A percentile compares a stretch with the other conserved stretches of the same genome.
These are phyloP conservation scores for Neurospora sp. DNA, from an alignment of 2,329 filamentous ascomycete genomes.

Conservation along the genomic window DNA sequence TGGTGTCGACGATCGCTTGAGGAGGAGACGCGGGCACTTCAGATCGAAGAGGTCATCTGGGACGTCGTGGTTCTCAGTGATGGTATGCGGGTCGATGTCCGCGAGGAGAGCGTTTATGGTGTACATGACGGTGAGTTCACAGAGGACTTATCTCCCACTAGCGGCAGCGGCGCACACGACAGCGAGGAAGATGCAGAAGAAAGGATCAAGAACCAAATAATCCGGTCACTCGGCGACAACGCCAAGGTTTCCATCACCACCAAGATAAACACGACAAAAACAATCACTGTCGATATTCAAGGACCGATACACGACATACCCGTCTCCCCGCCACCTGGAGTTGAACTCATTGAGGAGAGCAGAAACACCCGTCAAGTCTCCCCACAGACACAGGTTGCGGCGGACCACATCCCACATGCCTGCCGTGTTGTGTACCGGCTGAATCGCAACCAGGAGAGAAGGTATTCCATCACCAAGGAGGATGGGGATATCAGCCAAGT, in stretches of 20 bases:
- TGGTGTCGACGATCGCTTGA: slow-evolving; percentile 43
- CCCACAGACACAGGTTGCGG: slow-evolving; percentile 4
- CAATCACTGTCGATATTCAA: slow-evolving; percentile 53
- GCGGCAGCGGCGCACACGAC: slow-evolving; percentile 15
- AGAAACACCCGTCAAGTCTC: slow-evolving; percentile 5
- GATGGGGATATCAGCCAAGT: slow-evolving; percentile 16
- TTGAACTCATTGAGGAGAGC: slow-evolving; percentile 48
- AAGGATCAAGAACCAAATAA: slow-evolving; percentile 43
- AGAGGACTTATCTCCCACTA: slow-evolving; percentile 1
- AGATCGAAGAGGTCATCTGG: slow-evolving; percentile 51
- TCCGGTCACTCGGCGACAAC: slow-evolving; percentile 43
- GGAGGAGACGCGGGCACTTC: slow-evolving; percentile 36
- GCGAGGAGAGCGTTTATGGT: slow-evolving; percentile 28
- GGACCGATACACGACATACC: slow-evolving; percentile 41
- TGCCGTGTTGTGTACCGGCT: slow-evolving; percentile 49
- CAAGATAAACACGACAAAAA: slow-evolving; percentile 50
- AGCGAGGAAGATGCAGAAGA: slow-evolving; percentile 27
- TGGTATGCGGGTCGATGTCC: slow-evolving; percentile 47
- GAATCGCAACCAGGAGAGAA: slow-evolving; percentile 40
- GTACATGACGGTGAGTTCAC: slow-evolving; percentile 20
- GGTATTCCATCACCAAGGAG: slow-evolving; percentile 24
- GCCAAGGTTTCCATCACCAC: slow-evolving; percentile 52
- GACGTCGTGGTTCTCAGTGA: slow-evolving; percentile 55
- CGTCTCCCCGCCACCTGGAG: slow-evolving; percentile 45
- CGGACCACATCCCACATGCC: slow-evolving; percentile 5